Conservation (phyloP, 1,284 basidiomycete species). For the Kalmanozyma brasiliensis region DNA sequence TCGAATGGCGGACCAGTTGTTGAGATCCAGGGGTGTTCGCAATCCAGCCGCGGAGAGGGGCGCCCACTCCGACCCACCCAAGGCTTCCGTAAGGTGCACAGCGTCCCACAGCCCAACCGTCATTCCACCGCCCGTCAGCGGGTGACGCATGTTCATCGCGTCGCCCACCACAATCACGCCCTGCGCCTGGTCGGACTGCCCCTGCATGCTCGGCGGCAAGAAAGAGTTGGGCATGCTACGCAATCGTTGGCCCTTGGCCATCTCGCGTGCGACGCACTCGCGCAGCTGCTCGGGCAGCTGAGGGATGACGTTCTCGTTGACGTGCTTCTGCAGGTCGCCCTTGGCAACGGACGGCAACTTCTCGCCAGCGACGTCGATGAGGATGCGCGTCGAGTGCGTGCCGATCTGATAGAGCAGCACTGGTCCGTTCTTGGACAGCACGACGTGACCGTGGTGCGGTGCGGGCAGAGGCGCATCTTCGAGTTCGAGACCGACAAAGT, state of each 20-base stretch:
- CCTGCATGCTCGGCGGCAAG: slow-evolving; percentile 86
- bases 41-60: slow-evolving; percentile 27
- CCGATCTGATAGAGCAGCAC: slow-evolving; percentile 90
- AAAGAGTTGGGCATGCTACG: slow-evolving; percentile 96
- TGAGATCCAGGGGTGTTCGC: slow-evolving; percentile 42
- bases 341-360: slow-evolving; percentile 80
- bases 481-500: slow-evolving; percentile 85
- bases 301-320: slow-evolving; percentile 58
- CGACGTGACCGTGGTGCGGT: slow-evolving; percentile 87
- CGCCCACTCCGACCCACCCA: slow-evolving; percentile 58
- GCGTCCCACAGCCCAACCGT: slow-evolving; percentile 67
- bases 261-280: slow-evolving; percentile 46
- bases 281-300: slow-evolving; percentile 61
- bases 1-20: slow-evolving; percentile 50
- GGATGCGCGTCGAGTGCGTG: slow-evolving; percentile 81
- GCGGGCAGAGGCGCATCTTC: slow-evolving; percentile 81
- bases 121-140: slow-evolving; percentile 82
- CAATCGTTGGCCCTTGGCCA: slow-evolving; percentile 55
- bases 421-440: slow-evolving; percentile 77
- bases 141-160: slow-evolving; percentile 99
- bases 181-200: slow-evolving; percentile 71
- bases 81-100: slow-evolving; percentile 59
- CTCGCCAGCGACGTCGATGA: slow-evolving; percentile 84
- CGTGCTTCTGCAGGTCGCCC: slow-evolving; percentile 70
- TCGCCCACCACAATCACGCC: slow-evolving; percentile 92